These are phyloP conservation scores for Calonectria fujianensis DNA, from an alignment of 2,329 filamentous ascomycete genomes.

Conservation along the genomic window DNA sequence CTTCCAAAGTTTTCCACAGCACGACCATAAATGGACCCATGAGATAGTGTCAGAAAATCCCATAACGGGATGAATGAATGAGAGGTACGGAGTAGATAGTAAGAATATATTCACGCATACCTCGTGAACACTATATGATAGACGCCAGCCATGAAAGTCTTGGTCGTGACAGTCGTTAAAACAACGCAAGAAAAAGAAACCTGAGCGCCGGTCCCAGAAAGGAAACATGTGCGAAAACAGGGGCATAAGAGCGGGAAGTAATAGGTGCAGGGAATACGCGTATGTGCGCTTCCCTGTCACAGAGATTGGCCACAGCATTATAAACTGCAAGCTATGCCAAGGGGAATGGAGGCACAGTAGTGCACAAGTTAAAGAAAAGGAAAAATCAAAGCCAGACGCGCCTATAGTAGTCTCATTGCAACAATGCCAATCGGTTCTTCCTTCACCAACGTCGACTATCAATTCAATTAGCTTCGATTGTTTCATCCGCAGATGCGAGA, in stretches of 20 bases:
- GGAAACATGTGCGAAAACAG: constrained; percentile 34
- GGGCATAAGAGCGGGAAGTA: constrained; percentile 23
- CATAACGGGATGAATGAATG: constrained; percentile 30
- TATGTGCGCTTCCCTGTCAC: constrained; percentile 17
- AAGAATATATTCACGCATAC: constrained; percentile 59
- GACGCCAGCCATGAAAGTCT: constrained; percentile 55
- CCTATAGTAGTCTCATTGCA: constrained; percentile 22
- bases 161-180: constrained; percentile 57
- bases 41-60: constrained; percentile 35
- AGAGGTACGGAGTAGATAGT: constrained; percentile 44
- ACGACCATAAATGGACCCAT: constrained; percentile 18
- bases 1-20: constrained; percentile 17
- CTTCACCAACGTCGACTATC: constrained; percentile 61
- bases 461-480: constrained; percentile 39
- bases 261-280: constrained; percentile 30
- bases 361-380: constrained; percentile 41
- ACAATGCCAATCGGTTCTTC: constrained; percentile 23
- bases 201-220: constrained; percentile 50
- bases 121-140: constrained; percentile 57
- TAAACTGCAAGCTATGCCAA: constrained; percentile 34
- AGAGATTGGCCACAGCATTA: constrained; percentile 42
- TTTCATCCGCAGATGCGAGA: not conserved
- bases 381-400: constrained; percentile 37
- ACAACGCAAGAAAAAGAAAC: constrained; percentile 44
- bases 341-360: constrained; percentile 39